phyloP scores from a whole-genome alignment of 83 land plant genomes.

The Picea abies region DNA sequence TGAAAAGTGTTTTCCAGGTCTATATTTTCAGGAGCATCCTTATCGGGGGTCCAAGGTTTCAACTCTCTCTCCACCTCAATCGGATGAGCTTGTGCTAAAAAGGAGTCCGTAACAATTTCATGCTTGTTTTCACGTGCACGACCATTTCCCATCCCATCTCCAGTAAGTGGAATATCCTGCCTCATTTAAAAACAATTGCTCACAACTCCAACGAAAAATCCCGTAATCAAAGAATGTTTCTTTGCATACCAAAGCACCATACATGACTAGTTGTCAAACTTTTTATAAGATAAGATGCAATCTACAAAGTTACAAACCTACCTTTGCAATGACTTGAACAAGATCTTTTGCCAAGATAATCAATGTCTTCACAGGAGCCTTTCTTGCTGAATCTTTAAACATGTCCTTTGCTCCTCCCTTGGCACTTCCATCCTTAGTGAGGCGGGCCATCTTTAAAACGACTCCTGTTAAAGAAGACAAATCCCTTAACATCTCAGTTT shows the following conservation, averaged over 20 bases:
- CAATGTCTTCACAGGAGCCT: constrained; percentile 52
- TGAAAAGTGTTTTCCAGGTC: constrained; percentile 76
- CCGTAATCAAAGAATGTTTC: neutral
- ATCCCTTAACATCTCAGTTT: neutral
- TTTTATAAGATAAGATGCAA: neutral
- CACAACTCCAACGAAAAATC: neutral
- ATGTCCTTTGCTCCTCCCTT: constrained; percentile 27
- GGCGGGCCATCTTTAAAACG: constrained; percentile 84
- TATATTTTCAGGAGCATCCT: constrained; percentile 65
- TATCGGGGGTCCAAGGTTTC: constrained; percentile 92
- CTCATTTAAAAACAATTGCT: neutral
- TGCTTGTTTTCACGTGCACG: constrained; percentile 59
- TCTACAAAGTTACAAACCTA: constrained; percentile 11
- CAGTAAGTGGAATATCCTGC: constrained; percentile 58
- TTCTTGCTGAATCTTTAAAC: constrained; percentile 36
- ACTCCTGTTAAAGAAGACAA: constrained; percentile 49
- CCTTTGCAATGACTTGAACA: constrained; percentile 94
- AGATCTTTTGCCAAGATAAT: constrained; percentile 68
- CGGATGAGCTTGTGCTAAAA: constrained; percentile 64
- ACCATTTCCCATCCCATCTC: constrained; percentile 53
- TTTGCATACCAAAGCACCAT: neutral
- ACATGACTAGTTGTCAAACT: neutral
- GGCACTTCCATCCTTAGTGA: constrained; percentile 48
- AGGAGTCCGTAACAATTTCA: constrained; percentile 79
- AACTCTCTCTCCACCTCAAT: constrained; percentile 79